Evolutionary conservation across 2,329 filamentous ascomycete genomes (phyloP), one percentile per base, ranked within the genome.

Genomic region (Sporothrix euskadiensis): DNA sequence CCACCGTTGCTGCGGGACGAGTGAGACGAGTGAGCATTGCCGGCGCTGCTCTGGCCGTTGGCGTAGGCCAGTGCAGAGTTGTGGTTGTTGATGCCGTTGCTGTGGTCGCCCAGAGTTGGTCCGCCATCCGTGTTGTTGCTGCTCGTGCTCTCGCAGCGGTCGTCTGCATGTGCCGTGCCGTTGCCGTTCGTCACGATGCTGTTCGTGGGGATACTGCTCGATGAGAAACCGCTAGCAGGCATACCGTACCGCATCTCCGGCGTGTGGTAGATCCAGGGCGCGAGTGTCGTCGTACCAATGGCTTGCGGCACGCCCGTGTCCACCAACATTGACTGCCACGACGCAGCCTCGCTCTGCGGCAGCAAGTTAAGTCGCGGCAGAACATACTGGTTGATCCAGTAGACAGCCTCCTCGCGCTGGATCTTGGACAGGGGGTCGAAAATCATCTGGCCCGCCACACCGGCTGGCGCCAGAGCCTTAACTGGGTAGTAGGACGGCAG

Each of bases 331-430:
- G 79, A 78, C 77, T 79, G 79, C 78, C 77, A 80, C 47, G 73
- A 75, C 10, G 68, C 79, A 77, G 75, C 80, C 78, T 84, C 81
- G 74, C 85, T 86, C 73, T 84, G 83, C 39, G 83, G 83, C 54
- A 85, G 85, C 2, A 88, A 82, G 76, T 88, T 88, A 19, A 89
- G 83, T 4, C 86, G 85, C 22, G 89, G 89, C 47, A 91, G 83
- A 1, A 91, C 88, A 76, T 89, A 90, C 80, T 91, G 89, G 79
- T 91, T 91, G 80, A 91, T 90, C 80, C 90, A 91, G 79, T 86
- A 87, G 56, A 91, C 86, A 0, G 88, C 88, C 78, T 91, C 89
- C 77, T 91, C 89, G 14, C 88, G 86, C 79, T 90, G 88, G 76
- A 91, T 88, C 82, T 91, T 91, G 75, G 85, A 86, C 35, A 90